Conservation (phyloP, 805 yeast genomes). For the Yarrowia sp. region DNA sequence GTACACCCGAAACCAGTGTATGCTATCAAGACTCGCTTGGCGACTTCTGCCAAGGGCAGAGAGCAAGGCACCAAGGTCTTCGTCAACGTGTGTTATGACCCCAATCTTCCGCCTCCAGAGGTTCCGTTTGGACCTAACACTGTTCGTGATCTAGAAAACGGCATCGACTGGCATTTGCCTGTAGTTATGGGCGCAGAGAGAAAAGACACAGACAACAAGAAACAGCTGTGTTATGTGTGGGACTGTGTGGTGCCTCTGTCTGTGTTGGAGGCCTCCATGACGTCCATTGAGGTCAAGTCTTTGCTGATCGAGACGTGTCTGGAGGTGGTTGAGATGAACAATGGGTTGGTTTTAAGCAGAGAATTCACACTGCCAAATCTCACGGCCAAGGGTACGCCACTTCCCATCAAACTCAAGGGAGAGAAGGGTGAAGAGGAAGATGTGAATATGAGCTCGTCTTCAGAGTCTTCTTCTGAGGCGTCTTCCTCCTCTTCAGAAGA, state of each 20-base stretch:
- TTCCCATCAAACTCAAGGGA: slow-evolving; percentile 37
- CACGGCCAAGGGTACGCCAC: slow-evolving; percentile 61
- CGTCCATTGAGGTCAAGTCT: slow-evolving; percentile 56
- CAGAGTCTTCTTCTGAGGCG: not conserved
- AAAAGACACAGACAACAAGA: slow-evolving; percentile 59
- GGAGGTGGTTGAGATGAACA: slow-evolving; percentile 66
- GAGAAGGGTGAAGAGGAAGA: not conserved
- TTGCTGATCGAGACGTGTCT: slow-evolving; percentile 80
- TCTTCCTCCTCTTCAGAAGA: not conserved
- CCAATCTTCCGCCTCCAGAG: slow-evolving; percentile 62
- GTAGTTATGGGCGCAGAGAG: slow-evolving; percentile 61
- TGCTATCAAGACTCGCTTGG: slow-evolving; percentile 63
- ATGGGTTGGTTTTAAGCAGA: slow-evolving; percentile 54
- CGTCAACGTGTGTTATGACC: slow-evolving; percentile 69
- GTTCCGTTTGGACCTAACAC: slow-evolving; percentile 49
- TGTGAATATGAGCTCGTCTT: slow-evolving; percentile 1
- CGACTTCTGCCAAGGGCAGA: slow-evolving; percentile 34
- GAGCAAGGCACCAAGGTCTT: slow-evolving; percentile 59
- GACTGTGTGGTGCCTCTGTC: slow-evolving; percentile 74
- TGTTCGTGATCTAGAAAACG: slow-evolving; percentile 61
- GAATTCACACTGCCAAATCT: slow-evolving; percentile 66
- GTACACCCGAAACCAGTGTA: slow-evolving; percentile 61
- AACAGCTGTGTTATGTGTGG: slow-evolving; percentile 57
- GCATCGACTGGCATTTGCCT: slow-evolving; percentile 82
- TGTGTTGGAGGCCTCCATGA: slow-evolving; percentile 59